A percentile compares a stretch with the other conserved stretches of the same genome.
These are phyloP conservation scores for Kingdonia uniflora DNA, from an alignment of 164 flowering plant species.

Conservation along the genomic window DNA sequence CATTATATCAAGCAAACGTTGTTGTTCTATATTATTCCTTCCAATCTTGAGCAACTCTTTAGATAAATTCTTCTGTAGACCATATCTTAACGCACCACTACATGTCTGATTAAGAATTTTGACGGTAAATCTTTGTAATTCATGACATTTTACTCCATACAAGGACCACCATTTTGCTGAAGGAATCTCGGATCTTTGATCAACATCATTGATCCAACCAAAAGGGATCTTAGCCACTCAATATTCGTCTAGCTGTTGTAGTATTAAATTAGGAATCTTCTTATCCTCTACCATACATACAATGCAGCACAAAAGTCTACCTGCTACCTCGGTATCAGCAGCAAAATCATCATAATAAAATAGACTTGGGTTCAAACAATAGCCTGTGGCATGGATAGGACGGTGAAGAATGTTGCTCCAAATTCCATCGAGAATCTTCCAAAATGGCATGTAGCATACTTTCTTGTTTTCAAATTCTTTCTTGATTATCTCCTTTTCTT, in stretches of 20 bases:
- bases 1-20: conserved; percentile 18
- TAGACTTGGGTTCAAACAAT: conserved; percentile 46
- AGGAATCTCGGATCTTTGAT: conserved; percentile 18
- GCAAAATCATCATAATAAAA: conserved; percentile 35
- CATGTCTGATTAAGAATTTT: conserved; percentile 52
- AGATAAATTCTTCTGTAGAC: conserved; percentile 32
- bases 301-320: conserved; percentile 36
- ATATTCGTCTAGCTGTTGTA: conserved; percentile 37
- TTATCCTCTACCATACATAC: conserved; percentile 28
- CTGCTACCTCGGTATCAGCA: conserved; percentile 44
- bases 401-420: conserved; percentile 58
- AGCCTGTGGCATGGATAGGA: conserved; percentile 64
- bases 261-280: conserved; percentile 20
- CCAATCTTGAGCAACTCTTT: conserved; percentile 34
- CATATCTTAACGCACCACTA: conserved; percentile 32
- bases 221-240: conserved; percentile 28
- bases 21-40: conserved; percentile 26
- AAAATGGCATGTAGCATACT: conserved; percentile 27
- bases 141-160: conserved; percentile 45
- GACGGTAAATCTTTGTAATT: conserved; percentile 46
- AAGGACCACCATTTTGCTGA: conserved; percentile 65
- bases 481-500: conserved; percentile 47
- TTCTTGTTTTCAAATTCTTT: conserved; percentile 22
- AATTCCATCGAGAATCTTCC: conserved; percentile 49
- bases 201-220: conserved; percentile 16